Percentiles rank a stretch among this genome's conserved stretches.
These are phyloP conservation scores for Anthostomella pinea DNA, from an alignment of 2,329 filamentous ascomycete genomes.

Conservation along the genomic window DNA sequence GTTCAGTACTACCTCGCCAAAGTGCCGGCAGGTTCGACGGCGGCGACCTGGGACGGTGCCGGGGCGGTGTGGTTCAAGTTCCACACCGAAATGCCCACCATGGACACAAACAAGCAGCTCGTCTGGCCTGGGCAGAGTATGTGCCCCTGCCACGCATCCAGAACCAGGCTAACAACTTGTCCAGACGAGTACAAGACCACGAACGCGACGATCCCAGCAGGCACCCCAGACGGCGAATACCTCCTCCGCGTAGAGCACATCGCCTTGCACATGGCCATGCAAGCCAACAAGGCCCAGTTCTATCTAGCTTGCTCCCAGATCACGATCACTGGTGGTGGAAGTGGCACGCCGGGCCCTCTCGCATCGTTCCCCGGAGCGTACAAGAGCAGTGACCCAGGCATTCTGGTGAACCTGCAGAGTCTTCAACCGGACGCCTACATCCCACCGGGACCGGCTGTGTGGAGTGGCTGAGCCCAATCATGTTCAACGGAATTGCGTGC, in stretches of 20 bases:
- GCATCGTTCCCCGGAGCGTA: conserved; percentile 35
- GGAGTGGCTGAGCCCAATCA: conserved; percentile 19
- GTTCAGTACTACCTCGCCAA: conserved; percentile 39
- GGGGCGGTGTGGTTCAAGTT: conserved; percentile 39
- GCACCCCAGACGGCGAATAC: conserved; percentile 36
- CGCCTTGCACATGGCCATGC: conserved; percentile 37
- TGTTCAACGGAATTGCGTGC: too few relatives aligned
- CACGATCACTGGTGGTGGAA: conserved; percentile 36
- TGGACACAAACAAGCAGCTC: conserved; percentile 46
- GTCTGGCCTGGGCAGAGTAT: conserved; percentile 38
- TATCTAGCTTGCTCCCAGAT: conserved; percentile 39
- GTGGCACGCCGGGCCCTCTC: conserved; percentile 30
- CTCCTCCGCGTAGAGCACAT: conserved; percentile 40
- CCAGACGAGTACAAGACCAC: conserved; percentile 32
- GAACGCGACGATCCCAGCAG: conserved; percentile 35
- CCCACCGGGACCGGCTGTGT: conserved; percentile 27
- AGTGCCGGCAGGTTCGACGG: conserved; percentile 32
- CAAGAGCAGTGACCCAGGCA: conserved; percentile 32
- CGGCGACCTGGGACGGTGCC: conserved; percentile 35
- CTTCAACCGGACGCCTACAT: conserved; percentile 28
- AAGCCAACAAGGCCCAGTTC: conserved; percentile 36
- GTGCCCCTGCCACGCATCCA: conserved; percentile 7
- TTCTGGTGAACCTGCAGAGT: conserved; percentile 30
- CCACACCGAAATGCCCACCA: conserved; percentile 39
- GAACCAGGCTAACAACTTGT: too few relatives aligned